Conservation (phyloP, 768 basidiomycete genomes). For the Amanita phalloides region DNA sequence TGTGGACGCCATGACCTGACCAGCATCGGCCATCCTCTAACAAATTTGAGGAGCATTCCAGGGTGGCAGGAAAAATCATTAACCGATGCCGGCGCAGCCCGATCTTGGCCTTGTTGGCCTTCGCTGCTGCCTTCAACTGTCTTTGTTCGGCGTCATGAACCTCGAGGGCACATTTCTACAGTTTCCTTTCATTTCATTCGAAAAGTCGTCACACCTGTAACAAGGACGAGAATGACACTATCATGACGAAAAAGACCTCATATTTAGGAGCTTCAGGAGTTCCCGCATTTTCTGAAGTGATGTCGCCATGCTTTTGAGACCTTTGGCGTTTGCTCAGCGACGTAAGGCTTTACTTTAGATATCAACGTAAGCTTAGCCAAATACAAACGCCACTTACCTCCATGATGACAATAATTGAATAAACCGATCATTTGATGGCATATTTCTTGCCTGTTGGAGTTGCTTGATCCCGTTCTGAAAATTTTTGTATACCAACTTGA, state of each 20-base stretch:
- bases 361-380: neutral
- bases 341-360: slow-evolving; percentile 30
- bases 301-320: slow-evolving; percentile 46
- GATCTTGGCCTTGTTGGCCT: slow-evolving; percentile 15
- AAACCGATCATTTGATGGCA: slow-evolving; percentile 48
- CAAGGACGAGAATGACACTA: slow-evolving; percentile 64
- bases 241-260: slow-evolving; percentile 73
- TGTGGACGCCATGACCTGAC: slow-evolving; percentile 7
- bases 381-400: slow-evolving; percentile 29
- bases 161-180: slow-evolving; percentile 63
- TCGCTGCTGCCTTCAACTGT: slow-evolving; percentile 12
- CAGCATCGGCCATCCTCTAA: neutral
- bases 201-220: slow-evolving; percentile 39
- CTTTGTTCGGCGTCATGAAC: slow-evolving; percentile 42
- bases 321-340: slow-evolving; percentile 33
- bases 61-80: neutral
- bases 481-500: slow-evolving; percentile 41
- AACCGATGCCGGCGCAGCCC: slow-evolving; percentile 14
- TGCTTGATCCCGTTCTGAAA: slow-evolving; percentile 43
- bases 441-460: slow-evolving; percentile 20
- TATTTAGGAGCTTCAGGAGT: slow-evolving; percentile 56
- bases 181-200: neutral
- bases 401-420: slow-evolving; percentile 40
- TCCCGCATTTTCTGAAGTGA: slow-evolving; percentile 46
- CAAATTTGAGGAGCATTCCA: neutral